Evolutionary conservation across 441 rosid species (phyloP).

Genomic region (Adansonia gregorii): DNA sequence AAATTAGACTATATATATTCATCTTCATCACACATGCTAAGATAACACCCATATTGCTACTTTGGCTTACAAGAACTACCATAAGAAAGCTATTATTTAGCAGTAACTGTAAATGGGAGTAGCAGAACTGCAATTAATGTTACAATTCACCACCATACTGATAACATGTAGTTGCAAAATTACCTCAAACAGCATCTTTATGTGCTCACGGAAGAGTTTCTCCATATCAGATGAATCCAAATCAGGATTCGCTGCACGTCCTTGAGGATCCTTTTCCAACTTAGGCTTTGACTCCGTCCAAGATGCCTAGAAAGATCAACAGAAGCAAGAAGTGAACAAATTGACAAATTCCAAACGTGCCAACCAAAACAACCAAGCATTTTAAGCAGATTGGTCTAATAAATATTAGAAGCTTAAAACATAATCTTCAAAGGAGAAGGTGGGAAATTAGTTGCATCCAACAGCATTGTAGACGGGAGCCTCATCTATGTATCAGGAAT

Average conservation of each 20-base stretch:
- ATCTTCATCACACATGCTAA: neutral
- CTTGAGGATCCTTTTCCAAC: slow-evolving; percentile 96
- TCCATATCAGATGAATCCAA: slow-evolving; percentile 81
- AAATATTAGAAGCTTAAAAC: slow-evolving; percentile 15
- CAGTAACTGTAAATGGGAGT: neutral
- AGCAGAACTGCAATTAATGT: neutral
- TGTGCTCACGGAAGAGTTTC: slow-evolving; percentile 93
- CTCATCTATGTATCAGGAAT: slow-evolving; percentile 7
- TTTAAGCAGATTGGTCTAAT: neutral
- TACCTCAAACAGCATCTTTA: slow-evolving; percentile 88
- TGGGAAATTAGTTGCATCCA: neutral
- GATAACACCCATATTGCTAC: neutral
- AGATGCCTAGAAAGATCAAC: slow-evolving; percentile 59
- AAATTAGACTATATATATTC: neutral
- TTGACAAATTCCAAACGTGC: slow-evolving; percentile 8
- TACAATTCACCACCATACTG: neutral
- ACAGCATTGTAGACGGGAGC: neutral
- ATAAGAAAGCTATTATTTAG: neutral
- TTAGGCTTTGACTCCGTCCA: slow-evolving; percentile 92
- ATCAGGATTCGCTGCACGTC: slow-evolving; percentile 79
- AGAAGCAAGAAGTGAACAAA: slow-evolving; percentile 19
- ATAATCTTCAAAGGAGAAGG: neutral
- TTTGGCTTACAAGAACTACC: neutral
- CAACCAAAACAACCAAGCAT: neutral
- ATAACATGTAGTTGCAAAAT: slow-evolving; percentile 5